These are phyloP conservation scores for Ustilago curta DNA, from an alignment of 1,284 basidiomycete genomes.

Conservation along the genomic window DNA sequence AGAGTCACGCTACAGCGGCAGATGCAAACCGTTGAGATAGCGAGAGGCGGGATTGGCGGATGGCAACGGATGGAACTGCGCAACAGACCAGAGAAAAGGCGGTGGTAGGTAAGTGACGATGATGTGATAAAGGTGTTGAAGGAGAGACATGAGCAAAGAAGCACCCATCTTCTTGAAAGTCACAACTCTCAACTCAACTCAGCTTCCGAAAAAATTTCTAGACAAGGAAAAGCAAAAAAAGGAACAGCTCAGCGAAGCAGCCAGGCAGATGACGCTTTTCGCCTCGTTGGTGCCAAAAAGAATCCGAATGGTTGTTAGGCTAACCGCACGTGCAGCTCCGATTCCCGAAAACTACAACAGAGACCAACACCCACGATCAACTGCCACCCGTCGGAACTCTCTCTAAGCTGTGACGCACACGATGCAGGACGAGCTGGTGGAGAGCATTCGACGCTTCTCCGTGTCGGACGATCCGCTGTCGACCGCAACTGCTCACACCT, in stretches of 20 bases:
- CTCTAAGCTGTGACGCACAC: too few species aligned
- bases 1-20: neutral
- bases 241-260: conserved; percentile 14
- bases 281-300: neutral
- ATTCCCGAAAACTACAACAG: conserved; percentile 4
- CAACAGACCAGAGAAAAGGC: neutral
- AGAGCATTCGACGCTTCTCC: conserved; percentile 30
- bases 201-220: conserved; percentile 26
- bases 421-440: conserved; percentile 30
- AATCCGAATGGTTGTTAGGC: conserved; percentile 7
- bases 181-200: conserved; percentile 2
- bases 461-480: conserved; percentile 44
- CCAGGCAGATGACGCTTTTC: conserved; percentile 3
- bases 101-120: neutral
- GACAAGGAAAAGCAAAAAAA: conserved; percentile 2
- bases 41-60: neutral
- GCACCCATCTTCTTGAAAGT: conserved; percentile 13
- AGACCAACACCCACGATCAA: neutral
- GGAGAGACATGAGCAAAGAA: neutral
- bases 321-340: conserved; percentile 6
- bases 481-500: conserved; percentile 37
- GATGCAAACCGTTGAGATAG: neutral
- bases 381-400: too few species aligned
- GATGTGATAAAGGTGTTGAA: conserved; percentile 1
- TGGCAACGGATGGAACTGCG: neutral